Conservation (phyloP, 2,329 filamentous ascomycete genomes). For the Trichoderma hamatum region DNA sequence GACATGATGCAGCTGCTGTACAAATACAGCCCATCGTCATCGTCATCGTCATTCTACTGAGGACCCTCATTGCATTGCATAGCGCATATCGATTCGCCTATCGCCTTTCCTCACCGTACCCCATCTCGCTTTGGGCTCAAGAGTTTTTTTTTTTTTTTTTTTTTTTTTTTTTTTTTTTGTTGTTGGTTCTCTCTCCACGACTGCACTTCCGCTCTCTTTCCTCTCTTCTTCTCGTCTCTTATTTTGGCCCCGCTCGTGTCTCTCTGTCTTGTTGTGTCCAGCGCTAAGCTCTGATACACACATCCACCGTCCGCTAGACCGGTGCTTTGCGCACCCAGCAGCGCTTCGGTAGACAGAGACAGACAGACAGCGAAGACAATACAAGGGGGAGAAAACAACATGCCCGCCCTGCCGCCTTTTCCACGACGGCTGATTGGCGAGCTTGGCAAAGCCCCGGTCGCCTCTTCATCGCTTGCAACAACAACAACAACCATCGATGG, state of each 20-base stretch:
- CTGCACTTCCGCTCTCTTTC: not conserved
- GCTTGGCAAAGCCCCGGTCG: not conserved
- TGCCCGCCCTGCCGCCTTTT: slow-evolving; percentile 26
- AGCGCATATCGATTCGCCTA: slow-evolving; percentile 14
- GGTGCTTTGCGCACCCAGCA: not conserved
- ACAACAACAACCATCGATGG: not conserved
- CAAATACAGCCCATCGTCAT: not conserved
- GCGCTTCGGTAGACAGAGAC: not conserved
- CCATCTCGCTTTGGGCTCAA: slow-evolving; percentile 1
- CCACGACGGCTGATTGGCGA: not conserved
- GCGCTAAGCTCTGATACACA: not conserved
- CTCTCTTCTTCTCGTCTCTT: not conserved
- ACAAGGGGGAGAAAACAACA: not conserved
- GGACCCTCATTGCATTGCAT: slow-evolving; percentile 17
- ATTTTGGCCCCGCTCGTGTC: not conserved
- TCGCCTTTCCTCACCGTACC: slow-evolving; percentile 12
- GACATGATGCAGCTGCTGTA: slow-evolving; percentile 13
- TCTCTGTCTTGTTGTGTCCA: not conserved
- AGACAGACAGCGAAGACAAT: not conserved
- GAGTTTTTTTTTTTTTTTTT: not conserved
- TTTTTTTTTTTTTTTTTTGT: too few species aligned
- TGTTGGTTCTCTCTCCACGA: not conserved
- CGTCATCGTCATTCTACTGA: slow-evolving; percentile 18
- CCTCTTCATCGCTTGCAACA: not conserved
- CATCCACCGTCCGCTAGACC: not conserved